phyloP scores from a whole-genome alignment of 2,329 filamentous ascomycete genomes.

The Nemania bipapillata region DNA sequence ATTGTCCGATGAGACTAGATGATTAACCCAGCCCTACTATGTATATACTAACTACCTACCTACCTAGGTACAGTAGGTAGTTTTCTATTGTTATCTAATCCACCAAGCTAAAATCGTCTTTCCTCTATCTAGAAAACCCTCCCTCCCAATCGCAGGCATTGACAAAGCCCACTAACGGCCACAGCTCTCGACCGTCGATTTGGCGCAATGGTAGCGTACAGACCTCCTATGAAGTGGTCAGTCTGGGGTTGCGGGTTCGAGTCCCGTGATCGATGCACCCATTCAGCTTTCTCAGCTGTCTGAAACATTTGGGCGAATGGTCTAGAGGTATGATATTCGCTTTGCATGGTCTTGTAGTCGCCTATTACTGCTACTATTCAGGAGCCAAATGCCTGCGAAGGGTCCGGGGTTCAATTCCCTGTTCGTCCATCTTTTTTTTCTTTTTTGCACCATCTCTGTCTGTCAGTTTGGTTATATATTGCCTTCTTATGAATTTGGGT shows the following conservation, averaged over 20 bases:
- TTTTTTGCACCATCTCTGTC: no score
- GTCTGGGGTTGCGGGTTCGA: slow-evolving; percentile 35
- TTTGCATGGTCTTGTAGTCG: slow-evolving; percentile 21
- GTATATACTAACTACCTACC: no score
- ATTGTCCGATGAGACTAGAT: no score
- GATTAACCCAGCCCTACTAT: no score
- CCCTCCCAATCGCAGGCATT: neutral
- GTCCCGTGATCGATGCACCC: slow-evolving; percentile 33
- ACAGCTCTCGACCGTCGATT: slow-evolving; percentile 17
- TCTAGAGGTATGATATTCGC: slow-evolving; percentile 41
- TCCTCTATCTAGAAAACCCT: neutral
- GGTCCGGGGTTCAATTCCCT: slow-evolving; percentile 42
- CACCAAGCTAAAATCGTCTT: neutral
- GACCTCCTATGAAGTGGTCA: slow-evolving; percentile 19
- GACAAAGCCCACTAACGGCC: neutral
- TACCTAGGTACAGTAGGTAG: neutral
- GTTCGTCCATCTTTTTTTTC: slow-evolving; percentile 32
- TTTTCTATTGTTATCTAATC: neutral
- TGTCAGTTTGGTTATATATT: no score
- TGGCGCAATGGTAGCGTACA: slow-evolving; percentile 35
- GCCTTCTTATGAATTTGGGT: no score
- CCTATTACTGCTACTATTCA: neutral
- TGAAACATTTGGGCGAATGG: slow-evolving; percentile 29
- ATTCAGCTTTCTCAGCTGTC: neutral
- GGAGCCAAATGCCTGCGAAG: slow-evolving; percentile 30